Percentiles rank a stretch among this genome's conserved stretches.
Evolutionary conservation across 345 rosid species (phyloP).

Genomic region (Eucalyptus grandis): DNA sequence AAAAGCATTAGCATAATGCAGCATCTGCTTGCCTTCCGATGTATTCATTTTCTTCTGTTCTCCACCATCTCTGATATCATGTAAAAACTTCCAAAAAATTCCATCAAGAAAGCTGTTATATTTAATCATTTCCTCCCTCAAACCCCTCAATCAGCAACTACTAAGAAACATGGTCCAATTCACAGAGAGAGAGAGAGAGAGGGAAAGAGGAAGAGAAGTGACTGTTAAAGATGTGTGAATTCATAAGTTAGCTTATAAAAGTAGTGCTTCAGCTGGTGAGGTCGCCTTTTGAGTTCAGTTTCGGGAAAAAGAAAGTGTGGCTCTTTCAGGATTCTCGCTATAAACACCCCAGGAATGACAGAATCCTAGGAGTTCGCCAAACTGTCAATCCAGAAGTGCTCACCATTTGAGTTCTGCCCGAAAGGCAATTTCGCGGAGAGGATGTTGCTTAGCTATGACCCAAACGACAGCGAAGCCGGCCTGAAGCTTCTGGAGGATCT

Average conservation of each 20-base stretch:
- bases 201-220: neutral
- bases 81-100: slow-evolving; percentile 8
- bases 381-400: neutral
- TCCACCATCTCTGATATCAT: neutral
- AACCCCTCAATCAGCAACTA: neutral
- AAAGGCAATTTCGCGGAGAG: neutral
- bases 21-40: neutral
- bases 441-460: slow-evolving; percentile 69
- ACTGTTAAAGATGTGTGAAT: slow-evolving; percentile 4
- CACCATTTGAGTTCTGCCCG: neutral
- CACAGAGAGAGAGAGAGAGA: neutral
- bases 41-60: neutral
- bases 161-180: neutral
- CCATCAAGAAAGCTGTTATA: slow-evolving; percentile 30
- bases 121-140: neutral
- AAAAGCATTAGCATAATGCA: neutral
- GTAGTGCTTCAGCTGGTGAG: neutral
- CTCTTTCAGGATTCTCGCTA: neutral
- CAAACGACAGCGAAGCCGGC: slow-evolving; percentile 63
- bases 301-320: neutral
- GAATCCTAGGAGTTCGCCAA: neutral
- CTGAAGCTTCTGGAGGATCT: slow-evolving; percentile 63
- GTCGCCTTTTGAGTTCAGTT: neutral
- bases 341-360: neutral
- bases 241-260: neutral